A percentile compares a stretch with the other conserved stretches of the same genome.
These are phyloP conservation scores for Leishmania arabica DNA, from an alignment of 208 protist genomes.

Conservation along the genomic window DNA sequence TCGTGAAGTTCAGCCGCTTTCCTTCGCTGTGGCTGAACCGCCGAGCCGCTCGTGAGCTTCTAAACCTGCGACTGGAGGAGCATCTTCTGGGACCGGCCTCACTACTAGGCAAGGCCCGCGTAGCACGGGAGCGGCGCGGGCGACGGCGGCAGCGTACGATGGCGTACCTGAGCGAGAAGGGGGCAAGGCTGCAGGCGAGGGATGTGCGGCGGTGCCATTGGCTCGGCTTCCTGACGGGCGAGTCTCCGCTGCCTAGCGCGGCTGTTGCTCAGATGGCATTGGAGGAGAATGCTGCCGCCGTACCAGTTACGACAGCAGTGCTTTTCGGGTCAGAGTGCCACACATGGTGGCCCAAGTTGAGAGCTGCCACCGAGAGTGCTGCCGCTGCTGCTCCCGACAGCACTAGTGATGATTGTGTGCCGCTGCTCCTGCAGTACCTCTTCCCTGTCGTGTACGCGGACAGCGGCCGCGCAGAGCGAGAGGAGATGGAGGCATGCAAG, in stretches of 20 bases:
- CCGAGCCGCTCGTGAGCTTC: slow-evolving; percentile 72
- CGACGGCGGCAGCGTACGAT: slow-evolving; percentile 25
- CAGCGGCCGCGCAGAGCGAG: slow-evolving; percentile 8
- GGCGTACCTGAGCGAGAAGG: slow-evolving; percentile 36
- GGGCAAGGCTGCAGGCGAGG: slow-evolving; percentile 33
- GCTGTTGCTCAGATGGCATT: slow-evolving; percentile 18
- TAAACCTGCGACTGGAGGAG: slow-evolving; percentile 80
- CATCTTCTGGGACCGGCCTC: slow-evolving; percentile 57
- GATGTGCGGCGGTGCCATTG: slow-evolving; percentile 43
- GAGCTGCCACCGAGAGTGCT: slow-evolving; percentile 25
- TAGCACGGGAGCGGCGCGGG: slow-evolving; percentile 27
- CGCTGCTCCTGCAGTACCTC: slow-evolving; percentile 37
- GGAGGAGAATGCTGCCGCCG: not conserved
- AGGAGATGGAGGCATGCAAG: slow-evolving; percentile 37
- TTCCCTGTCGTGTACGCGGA: slow-evolving; percentile 32
- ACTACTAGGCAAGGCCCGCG: slow-evolving; percentile 37
- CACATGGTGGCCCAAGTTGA: slow-evolving; percentile 70
- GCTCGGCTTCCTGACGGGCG: slow-evolving; percentile 46
- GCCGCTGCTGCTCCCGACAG: not conserved
- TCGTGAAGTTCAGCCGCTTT: slow-evolving; percentile 86
- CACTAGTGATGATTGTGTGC: slow-evolving; percentile 13
- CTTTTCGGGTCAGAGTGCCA: slow-evolving; percentile 76
- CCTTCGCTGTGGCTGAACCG: slow-evolving; percentile 88
- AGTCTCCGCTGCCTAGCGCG: slow-evolving; percentile 17
- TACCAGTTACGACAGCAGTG: slow-evolving; percentile 38